Evolutionary conservation across 1,139 yeast genomes (phyloP), one percentile per base, ranked within the genome.

Genomic region (Blastobotrys ciferrii): DNA sequence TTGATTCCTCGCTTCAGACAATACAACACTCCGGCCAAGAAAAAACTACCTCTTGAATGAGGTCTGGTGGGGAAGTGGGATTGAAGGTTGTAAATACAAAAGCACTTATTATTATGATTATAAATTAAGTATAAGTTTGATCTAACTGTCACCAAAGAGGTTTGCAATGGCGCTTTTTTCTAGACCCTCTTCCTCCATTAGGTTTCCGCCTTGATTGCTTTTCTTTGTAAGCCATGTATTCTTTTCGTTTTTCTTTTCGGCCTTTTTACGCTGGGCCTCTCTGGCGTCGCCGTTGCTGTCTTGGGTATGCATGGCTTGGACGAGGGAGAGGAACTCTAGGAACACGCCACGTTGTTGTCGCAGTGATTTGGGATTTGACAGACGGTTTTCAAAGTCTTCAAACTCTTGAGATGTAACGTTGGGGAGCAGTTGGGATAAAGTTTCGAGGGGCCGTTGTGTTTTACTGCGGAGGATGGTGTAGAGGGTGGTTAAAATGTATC

Each of bases 401-500:
- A 58, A 40, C 4, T 54, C 52, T 13, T 49, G 46, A 2, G 35
- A 40, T 35, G 68, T 65, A 42, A 76, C 68, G 32, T 72, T 66
- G 15, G 79, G 75, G 7, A 66, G 53, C 38, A 75, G 56, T 40
- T 66, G 67, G 30, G 59, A 59, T 45, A 71, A 61, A 48, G 69
- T 55, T 32, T 69, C 69, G 42, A 71, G 65, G 15, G 75, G 76
- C 47, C 70, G 69, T 40, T 68, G 66, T 49, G 73, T 72, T 54
- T 83, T 82, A 3, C 81, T 74, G 54, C 94, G 76, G 58, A 87
- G 72, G 2, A 84, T 79, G 59, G 89, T 79, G 64, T 89, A 91
- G 45, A 91, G 72, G 1, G 86, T 80, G 0, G 96, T 86, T 52
- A 91, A 75, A 1, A 95, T 87, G 53, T 87, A 83, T 6, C 95